These are phyloP conservation scores for Bruguiera parviflora DNA, from an alignment of 345 rosid species.

Conservation along the genomic window DNA sequence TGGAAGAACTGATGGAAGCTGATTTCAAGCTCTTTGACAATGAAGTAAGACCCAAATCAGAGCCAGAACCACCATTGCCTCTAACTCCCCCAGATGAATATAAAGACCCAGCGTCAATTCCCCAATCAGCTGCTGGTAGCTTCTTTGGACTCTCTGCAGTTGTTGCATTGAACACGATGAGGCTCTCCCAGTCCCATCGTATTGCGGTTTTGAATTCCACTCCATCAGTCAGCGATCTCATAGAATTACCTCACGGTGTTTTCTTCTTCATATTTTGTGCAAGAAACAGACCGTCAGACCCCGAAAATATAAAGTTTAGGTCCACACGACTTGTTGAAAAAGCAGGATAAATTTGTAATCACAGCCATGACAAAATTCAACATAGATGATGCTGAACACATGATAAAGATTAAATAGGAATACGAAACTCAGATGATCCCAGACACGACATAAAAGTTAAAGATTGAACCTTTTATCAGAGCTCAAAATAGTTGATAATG, in stretches of 20 bases:
- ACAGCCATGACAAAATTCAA: too few relatives aligned
- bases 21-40: constrained; percentile 69
- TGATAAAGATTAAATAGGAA: too few relatives aligned
- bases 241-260: constrained; percentile 21
- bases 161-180: constrained; percentile 49
- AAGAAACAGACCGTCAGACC: constrained; percentile 18
- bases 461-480: too few relatives aligned
- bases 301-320: constrained; percentile 12
- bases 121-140: constrained; percentile 52
- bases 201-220: constrained; percentile 67
- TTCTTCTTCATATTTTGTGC: constrained; percentile 2
- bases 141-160: constrained; percentile 54
- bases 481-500: background rate
- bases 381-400: too few relatives aligned
- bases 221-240: constrained; percentile 65
- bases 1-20: constrained; percentile 61
- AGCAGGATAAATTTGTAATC: too few relatives aligned
- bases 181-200: constrained; percentile 85
- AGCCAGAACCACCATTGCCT: constrained; percentile 55
- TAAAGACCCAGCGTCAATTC: constrained; percentile 52
- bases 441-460: too few relatives aligned
- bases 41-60: constrained; percentile 63
- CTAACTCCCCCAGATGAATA: constrained; percentile 50
- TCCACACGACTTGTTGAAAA: background rate
- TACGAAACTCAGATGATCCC: too few relatives aligned